Conservation (phyloP, 139 green algal species). For the Chlamydomonas asymmetrica region DNA sequence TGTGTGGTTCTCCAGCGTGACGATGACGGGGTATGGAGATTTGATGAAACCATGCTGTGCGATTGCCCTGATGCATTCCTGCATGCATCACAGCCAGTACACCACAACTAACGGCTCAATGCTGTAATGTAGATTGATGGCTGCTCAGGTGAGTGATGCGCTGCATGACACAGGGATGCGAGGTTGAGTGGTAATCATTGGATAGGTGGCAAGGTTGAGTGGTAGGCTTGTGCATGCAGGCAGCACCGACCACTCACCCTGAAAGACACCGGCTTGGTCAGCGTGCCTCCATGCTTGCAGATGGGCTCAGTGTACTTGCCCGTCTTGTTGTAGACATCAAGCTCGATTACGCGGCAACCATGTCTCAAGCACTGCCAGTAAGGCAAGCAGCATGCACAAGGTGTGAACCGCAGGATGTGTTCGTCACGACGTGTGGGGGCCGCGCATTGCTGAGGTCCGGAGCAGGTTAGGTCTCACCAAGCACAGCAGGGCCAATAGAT, state of each 20-base stretch:
- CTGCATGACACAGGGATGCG: background rate
- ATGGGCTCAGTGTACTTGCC: background rate
- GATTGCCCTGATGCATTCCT: constrained; percentile 39
- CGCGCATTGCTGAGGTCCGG: background rate
- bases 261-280: constrained; percentile 31
- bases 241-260: constrained; percentile 12
- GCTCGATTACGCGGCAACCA: constrained; percentile 41
- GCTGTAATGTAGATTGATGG: background rate
- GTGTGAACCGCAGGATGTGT: no score
- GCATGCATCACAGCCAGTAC: no score
- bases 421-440: background rate
- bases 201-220: background rate
- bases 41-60: constrained; percentile 15
- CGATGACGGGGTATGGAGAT: constrained; percentile 43
- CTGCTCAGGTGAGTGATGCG: background rate
- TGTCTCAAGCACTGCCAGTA: background rate
- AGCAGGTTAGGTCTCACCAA: background rate
- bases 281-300: constrained; percentile 43
- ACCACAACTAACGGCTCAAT: no score
- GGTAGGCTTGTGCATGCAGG: background rate
- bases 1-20: constrained; percentile 51
- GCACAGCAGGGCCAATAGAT: background rate
- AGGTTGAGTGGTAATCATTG: background rate
- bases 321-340: constrained; percentile 43
- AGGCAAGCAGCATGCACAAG: no score